Base-by-base conservation (phyloP, 805 yeast species). In the Scheffersomyces coipomensis region DNA sequence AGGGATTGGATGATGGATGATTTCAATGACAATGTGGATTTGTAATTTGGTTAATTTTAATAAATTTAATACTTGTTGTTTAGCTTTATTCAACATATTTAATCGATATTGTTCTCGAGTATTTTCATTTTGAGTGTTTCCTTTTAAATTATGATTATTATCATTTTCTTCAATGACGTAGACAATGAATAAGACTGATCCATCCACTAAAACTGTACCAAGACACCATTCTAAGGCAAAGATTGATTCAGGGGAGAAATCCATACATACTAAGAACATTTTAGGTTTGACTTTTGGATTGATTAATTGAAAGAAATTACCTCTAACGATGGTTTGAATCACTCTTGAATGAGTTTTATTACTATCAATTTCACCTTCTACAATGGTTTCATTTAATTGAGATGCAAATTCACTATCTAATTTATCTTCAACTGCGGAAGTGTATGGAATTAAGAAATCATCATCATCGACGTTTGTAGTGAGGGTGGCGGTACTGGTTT, bases 171-270 rank as follows among this genome's bases (percentile, higher is more conserved):
- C 82, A 40, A 74, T 70, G 10, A 78, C 83, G 48, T 78, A 76
- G 19, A 88, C 79, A 16, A 88, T 77, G 56, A 85, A 87, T 39
- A 89, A 62, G 0, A 89, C 88, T 38, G 88, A 85, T 0, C 93
- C 93, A 53, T 87, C 89, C 17, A 82, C 84, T 34, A 89, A 70
- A 0, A 88, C 83, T 0, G 95, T 78, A 2, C 97, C 97, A 49
- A 90, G 71, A 31, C 89, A 78, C 85, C 96, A 89, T 52, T 88
- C 93, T 17, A 90, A 68, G 0, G 97, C 93, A 59, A 85, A 85
- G 27, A 74, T 71, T 2, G 95, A 83, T 56, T 88, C 97, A 0
- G 88, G 85, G 3, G 91, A 81, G 46, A 85, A 75, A 57, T 90
- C 97, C 67, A 85, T 77, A 53, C 93, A 88, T 16, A 88, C 74